A percentile compares a stretch with the other conserved stretches of the same genome.
phyloP scores from a whole-genome alignment of 768 basidiomycete genomes.

The Trametes elegans region DNA sequence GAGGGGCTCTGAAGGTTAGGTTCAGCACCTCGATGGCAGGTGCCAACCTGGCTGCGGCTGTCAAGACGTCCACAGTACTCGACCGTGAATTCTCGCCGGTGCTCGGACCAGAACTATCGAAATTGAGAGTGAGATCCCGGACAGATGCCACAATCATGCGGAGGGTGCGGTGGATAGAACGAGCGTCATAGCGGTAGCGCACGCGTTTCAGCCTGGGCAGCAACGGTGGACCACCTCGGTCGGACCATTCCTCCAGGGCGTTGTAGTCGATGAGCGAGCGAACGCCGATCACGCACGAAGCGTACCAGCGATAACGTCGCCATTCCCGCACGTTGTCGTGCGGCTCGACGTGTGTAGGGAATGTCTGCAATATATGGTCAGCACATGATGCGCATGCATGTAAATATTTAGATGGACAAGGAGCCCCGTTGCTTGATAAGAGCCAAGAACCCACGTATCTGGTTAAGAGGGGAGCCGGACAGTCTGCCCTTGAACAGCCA shows the following conservation, averaged over 20 bases:
- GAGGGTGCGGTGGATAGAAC: conserved; percentile 3
- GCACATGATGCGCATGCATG: no score
- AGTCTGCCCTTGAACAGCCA: no score
- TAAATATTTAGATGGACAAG: no score
- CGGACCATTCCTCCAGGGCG: conserved; percentile 5
- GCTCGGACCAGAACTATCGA: not conserved
- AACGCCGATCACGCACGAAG: not conserved
- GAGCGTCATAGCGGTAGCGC: not conserved
- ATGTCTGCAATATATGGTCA: not conserved
- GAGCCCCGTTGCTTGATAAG: no score
- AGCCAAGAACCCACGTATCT: no score
- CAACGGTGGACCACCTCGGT: conserved; percentile 1
- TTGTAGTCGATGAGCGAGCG: conserved; percentile 5
- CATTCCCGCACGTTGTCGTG: not conserved
- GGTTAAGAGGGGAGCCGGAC: no score
- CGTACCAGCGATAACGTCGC: conserved; percentile 10
- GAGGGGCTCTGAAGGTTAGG: not conserved
- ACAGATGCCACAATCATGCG: not conserved
- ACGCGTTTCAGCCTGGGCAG: not conserved
- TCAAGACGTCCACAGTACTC: not conserved
- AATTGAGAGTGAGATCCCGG: not conserved
- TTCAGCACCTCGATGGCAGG: conserved; percentile 1
- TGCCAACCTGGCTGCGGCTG: not conserved
- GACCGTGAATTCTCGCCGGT: not conserved
- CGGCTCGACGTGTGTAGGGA: not conserved